Conservation (phyloP, 2,329 filamentous ascomycete species). For the Cladophialophora immunda region DNA sequence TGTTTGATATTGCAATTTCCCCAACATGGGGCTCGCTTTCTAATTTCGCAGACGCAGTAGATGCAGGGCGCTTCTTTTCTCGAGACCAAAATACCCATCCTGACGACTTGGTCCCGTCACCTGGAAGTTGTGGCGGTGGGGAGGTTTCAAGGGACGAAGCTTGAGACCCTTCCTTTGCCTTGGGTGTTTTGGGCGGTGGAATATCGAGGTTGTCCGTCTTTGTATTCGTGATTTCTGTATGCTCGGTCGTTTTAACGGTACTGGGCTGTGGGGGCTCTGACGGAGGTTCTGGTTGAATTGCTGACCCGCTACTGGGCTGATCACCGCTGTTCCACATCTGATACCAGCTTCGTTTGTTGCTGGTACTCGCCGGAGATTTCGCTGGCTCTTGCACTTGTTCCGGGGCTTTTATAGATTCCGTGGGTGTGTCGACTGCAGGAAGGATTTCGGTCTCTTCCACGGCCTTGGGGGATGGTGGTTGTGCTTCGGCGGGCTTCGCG, state of each 20-base stretch:
- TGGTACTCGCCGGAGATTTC: conserved; percentile 19
- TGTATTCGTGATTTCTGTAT: conserved; percentile 26
- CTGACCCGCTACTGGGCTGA: conserved; percentile 3
- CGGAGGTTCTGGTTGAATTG: conserved; percentile 5
- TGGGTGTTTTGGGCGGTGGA: conserved; percentile 34
- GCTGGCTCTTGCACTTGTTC: conserved; percentile 37
- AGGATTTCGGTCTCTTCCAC: background rate
- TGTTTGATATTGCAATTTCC: conserved; percentile 42
- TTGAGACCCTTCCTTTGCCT: conserved; percentile 34
- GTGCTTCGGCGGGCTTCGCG: conserved; percentile 12
- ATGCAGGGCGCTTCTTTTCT: conserved; percentile 32
- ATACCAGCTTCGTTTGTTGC: conserved; percentile 54
- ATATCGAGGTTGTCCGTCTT: conserved; percentile 28
- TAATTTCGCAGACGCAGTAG: conserved; percentile 19
- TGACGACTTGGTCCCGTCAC: conserved; percentile 36
- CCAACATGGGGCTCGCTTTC: conserved; percentile 37
- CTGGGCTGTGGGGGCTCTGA: background rate
- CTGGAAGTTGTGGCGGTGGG: conserved; percentile 36
- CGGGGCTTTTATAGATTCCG: conserved; percentile 33
- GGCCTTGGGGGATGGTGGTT: background rate
- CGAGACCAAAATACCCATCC: conserved; percentile 45
- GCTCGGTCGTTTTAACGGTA: background rate
- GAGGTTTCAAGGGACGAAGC: conserved; percentile 36
- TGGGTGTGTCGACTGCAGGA: background rate
- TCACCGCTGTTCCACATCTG: conserved; percentile 53